Base-by-base conservation (phyloP, 106 monocot species). In the Triglochin maritima region DNA sequence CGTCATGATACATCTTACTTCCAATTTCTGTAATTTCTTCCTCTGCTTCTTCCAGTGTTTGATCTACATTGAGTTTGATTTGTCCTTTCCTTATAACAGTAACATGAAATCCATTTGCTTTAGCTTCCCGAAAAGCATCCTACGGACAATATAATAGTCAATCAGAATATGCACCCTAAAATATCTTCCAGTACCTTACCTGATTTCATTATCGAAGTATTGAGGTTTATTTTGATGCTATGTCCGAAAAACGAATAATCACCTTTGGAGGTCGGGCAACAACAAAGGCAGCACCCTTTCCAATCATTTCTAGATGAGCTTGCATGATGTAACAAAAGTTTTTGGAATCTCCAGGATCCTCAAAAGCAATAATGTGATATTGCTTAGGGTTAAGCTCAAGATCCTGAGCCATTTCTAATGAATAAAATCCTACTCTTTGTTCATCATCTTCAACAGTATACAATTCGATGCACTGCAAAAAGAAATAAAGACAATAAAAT, bases 181-280 rank as follows among this genome's bases (percentile, higher is more conserved):
- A 29, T 29, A 29, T 29, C 29, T 29, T 29, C 29, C 29, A 29
- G 29, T 29, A 29, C 29, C 29, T 29, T 29, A 29, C 29, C 29
- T 29, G 29, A 29, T 29, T 29, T 29, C 29, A 29, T 29, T 1
- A 29, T 29, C 29, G 1, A 29, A 29, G 29, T 29, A 29, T 29
- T 29, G 29, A 29, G 29, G 29, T 29, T 29, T 29, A 29, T 0
- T 29, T 29, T 1, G 29, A 29, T 29, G 29, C 0, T 29, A 29
- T 29, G 29, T 29, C 29, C 0, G 1, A 29, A 29, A 29, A 29
- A 29, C 9, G 2, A 56, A 54, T 56, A 17, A 7, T 46, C 80
- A 91, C 90, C 90, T 91, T 91, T 62, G 90, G 90, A 65, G 86
- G 86, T 50, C 84, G 65, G 63, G 86, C 86, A 73, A 91, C 82